Evolutionary conservation across 2,329 filamentous ascomycete genomes (phyloP).

Genomic region (Colletotrichum navitas): DNA sequence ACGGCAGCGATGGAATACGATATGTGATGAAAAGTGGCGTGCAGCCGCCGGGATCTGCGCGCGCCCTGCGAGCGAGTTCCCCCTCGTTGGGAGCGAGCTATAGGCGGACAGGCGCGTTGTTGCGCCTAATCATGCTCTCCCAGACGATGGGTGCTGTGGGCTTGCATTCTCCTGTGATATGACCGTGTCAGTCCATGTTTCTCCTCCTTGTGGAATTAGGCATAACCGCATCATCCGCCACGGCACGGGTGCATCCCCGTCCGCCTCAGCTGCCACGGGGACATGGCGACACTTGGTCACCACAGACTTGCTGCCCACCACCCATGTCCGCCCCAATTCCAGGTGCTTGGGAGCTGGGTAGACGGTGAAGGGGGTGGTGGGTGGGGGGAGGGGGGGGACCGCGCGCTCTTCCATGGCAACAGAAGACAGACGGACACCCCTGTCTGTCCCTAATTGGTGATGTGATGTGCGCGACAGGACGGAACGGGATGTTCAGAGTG

Average conservation of each 20-base stretch:
- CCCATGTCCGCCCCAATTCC: slow-evolving; percentile 33
- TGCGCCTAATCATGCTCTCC: slow-evolving; percentile 54
- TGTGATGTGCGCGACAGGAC: not conserved
- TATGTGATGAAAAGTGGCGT: slow-evolving; percentile 12
- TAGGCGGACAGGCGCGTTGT: slow-evolving; percentile 46
- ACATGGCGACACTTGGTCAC: not conserved
- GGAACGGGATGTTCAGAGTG: not conserved
- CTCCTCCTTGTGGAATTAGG: not conserved
- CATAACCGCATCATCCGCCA: not conserved
- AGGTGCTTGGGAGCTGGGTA: slow-evolving; percentile 31
- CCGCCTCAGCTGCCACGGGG: not conserved
- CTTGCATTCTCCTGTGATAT: slow-evolving; percentile 52
- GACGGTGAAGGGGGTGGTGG: not conserved
- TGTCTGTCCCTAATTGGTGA: not conserved
- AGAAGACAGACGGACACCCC: slow-evolving; percentile 20
- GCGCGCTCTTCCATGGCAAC: not conserved
- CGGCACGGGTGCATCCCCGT: not conserved
- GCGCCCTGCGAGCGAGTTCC: not conserved
- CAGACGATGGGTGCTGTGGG: slow-evolving; percentile 52
- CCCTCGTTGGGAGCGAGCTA: slow-evolving; percentile 1
- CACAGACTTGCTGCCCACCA: slow-evolving; percentile 19
- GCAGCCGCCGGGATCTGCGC: slow-evolving; percentile 20
- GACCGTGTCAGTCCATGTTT: slow-evolving; percentile 15
- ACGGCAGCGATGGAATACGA: slow-evolving; percentile 9
- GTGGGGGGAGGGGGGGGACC: not conserved